Conservation (phyloP, 345 rosid species). For the Cardamine resedifolia region DNA sequence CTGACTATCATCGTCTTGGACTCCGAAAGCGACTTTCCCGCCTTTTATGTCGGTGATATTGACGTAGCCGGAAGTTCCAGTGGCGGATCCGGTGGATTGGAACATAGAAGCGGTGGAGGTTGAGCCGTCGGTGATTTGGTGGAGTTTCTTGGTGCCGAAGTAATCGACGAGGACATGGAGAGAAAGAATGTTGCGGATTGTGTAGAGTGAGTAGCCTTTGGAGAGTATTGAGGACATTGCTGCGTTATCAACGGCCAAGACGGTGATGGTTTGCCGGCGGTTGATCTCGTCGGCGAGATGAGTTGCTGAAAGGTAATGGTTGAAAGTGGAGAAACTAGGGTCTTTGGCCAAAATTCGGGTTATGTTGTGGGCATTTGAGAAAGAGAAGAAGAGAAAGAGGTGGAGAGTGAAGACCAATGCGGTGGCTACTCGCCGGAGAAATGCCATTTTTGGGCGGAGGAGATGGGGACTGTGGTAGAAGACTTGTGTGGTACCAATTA, state of each 20-base stretch:
- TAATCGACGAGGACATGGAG: conserved; percentile 89
- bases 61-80: conserved; percentile 79
- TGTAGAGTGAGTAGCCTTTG: conserved; percentile 60
- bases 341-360: conserved; percentile 69
- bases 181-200: conserved; percentile 78
- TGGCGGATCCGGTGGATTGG: conserved; percentile 86
- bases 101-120: conserved; percentile 78
- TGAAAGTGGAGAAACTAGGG: conserved; percentile 87
- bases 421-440: conserved; percentile 21
- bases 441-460: conserved; percentile 23
- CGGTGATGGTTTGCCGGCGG: conserved; percentile 81
- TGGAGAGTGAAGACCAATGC: conserved; percentile 27
- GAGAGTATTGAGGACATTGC: conserved; percentile 72
- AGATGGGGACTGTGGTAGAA: neutral
- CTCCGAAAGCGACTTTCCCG: conserved; percentile 87
- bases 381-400: conserved; percentile 23
- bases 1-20: conserved; percentile 48
- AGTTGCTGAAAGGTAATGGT: conserved; percentile 82
- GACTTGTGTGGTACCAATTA: conserved; percentile 6
- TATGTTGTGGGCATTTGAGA: conserved; percentile 71
- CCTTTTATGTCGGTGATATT: conserved; percentile 78
- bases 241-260: conserved; percentile 78
- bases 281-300: conserved; percentile 88
- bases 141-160: conserved; percentile 89
- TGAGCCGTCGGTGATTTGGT: conserved; percentile 71